A percentile compares a stretch with the other conserved stretches of the same genome.
Evolutionary conservation across 1,284 basidiomycete species (phyloP).

Genomic region (Cutaneotrichosporon dermatis): DNA sequence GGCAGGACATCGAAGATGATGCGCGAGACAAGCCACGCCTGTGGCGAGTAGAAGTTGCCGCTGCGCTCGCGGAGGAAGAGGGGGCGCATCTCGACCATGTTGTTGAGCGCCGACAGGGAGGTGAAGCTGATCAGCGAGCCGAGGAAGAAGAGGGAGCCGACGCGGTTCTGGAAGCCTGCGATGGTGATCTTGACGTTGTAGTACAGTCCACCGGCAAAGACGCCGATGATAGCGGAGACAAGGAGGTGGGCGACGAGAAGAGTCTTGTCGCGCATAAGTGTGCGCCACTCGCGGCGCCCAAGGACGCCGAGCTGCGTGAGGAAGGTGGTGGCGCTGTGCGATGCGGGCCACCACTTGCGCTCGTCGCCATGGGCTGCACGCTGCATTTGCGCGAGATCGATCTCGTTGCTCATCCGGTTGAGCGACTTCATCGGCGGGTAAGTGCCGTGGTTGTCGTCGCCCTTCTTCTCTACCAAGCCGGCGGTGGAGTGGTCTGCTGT

Average conservation of each 20-base stretch:
- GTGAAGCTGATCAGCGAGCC: slow-evolving; percentile 83
- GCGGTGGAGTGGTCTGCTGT: not conserved
- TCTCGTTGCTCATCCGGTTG: slow-evolving; percentile 2
- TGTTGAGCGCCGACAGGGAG: slow-evolving; percentile 77
- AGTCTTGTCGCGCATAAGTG: slow-evolving; percentile 70
- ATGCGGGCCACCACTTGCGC: slow-evolving; percentile 7
- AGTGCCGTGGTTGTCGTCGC: not conserved
- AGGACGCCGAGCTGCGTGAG: slow-evolving; percentile 79
- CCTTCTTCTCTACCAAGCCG: not conserved
- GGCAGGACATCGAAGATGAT: slow-evolving; percentile 96
- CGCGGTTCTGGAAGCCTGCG: slow-evolving; percentile 81
- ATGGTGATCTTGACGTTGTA: slow-evolving; percentile 72
- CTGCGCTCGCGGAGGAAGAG: slow-evolving; percentile 83
- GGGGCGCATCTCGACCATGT: slow-evolving; percentile 70
- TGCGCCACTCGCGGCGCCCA: slow-evolving; percentile 74
- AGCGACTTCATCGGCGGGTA: not conserved
- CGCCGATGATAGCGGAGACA: slow-evolving; percentile 66
- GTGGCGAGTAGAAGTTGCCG: slow-evolving; percentile 64
- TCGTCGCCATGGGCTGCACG: not conserved
- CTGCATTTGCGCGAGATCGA: slow-evolving; percentile 17
- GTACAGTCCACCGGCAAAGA: slow-evolving; percentile 77
- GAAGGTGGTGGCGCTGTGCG: slow-evolving; percentile 58
- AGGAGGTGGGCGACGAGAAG: slow-evolving; percentile 71
- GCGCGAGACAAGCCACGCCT: slow-evolving; percentile 74
- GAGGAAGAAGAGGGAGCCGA: slow-evolving; percentile 87